phyloP scores from a whole-genome alignment of 1,284 basidiomycete genomes.

The Ganoderma sp. region DNA sequence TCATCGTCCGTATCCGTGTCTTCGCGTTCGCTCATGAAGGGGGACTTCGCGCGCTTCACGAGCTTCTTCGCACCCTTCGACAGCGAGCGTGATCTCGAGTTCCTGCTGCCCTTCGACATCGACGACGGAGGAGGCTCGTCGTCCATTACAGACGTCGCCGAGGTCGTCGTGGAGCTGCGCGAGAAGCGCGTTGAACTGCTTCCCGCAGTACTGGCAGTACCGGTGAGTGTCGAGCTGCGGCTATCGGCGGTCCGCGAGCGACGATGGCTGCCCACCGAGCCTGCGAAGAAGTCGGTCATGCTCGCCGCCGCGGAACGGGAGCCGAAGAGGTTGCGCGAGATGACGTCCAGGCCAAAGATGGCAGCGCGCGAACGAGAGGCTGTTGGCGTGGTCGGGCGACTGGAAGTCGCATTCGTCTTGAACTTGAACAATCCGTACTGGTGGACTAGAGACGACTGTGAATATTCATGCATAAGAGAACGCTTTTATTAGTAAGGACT shows the following conservation, averaged over 20 bases:
- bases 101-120: conserved; percentile 40
- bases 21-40: conserved; percentile 47
- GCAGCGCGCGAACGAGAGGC: conserved; percentile 74
- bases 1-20: conserved; percentile 47
- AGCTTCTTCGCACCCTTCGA: conserved; percentile 47
- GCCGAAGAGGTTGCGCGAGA: conserved; percentile 80
- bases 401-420: conserved; percentile 68
- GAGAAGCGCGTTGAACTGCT: conserved; percentile 73
- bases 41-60: conserved; percentile 63
- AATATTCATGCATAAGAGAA: not conserved
- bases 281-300: conserved; percentile 72
- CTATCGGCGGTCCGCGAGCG: conserved; percentile 68
- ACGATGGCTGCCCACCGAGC: conserved; percentile 66
- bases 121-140: conserved; percentile 51
- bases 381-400: conserved; percentile 82
- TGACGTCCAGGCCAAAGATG: conserved; percentile 83
- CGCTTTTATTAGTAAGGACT: conserved; percentile 37
- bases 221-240: conserved; percentile 72
- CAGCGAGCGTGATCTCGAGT: conserved; percentile 48
- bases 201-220: conserved; percentile 56
- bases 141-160: conserved; percentile 64
- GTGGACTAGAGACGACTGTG: conserved; percentile 60
- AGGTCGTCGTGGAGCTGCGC: conserved; percentile 62
- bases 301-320: conserved; percentile 58
- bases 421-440: conserved; percentile 88